Percentiles rank a stretch among this genome's conserved stretches.
phyloP scores from a whole-genome alignment of 192 early-diverging fungal genomes.

The Coemansia sp. region DNA sequence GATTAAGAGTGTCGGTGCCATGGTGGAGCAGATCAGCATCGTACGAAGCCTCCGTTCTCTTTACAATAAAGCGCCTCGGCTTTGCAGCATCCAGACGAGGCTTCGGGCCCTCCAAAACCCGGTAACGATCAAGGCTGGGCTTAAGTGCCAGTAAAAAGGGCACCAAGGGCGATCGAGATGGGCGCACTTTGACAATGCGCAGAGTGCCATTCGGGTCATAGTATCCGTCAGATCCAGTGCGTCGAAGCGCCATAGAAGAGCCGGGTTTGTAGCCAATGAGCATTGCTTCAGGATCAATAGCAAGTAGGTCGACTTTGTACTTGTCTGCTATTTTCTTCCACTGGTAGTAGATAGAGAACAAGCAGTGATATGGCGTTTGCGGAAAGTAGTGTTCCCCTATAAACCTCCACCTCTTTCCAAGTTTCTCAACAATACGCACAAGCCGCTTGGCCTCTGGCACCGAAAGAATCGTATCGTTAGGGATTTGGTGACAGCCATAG shows the following conservation, averaged over 20 bases:
- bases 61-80: neutral
- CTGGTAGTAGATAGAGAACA: neutral
- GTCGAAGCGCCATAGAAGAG: conserved; percentile 1
- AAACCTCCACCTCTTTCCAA: conserved; percentile 7
- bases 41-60: neutral
- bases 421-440: neutral
- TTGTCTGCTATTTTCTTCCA: neutral
- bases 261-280: conserved; percentile 9
- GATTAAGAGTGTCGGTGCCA: neutral
- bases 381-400: neutral
- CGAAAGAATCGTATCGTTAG: neutral
- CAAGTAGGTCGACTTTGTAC: conserved; percentile 1
- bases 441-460: neutral
- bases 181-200: neutral
- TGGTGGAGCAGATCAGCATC: neutral
- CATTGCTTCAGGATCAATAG: conserved; percentile 1
- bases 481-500: neutral
- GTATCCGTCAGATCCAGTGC: conserved; percentile 1
- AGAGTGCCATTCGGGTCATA: conserved; percentile 8
- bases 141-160: conserved; percentile 2
- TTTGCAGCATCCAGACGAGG: neutral
- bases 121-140: neutral
- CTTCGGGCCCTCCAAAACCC: neutral
- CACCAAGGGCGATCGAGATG: neutral
- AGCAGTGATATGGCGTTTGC: neutral